Base-by-base conservation (phyloP, 805 yeast genomes). In the Nakazawaea siamensis region DNA sequence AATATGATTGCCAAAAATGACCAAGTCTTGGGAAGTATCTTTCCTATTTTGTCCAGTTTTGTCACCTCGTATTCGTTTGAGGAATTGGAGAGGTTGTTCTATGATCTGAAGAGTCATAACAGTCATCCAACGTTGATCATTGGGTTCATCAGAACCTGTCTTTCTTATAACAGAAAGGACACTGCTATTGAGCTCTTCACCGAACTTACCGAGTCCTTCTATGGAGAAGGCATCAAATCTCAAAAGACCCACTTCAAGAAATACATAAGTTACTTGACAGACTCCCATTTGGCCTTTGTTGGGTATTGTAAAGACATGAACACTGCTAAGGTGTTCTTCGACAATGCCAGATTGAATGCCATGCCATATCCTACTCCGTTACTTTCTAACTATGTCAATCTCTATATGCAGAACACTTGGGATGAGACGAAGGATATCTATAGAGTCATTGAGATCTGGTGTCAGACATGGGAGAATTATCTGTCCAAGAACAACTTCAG, bases 261-360 rank as follows among this genome's bases (percentile, higher is more conserved):
- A 6, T 49, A 52, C 24, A 47, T 51, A 35, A 66, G 76, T 34
- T 69, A 78, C 21, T 61, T 81, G 55, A 70, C 80, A 23, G 83
- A 80, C 56, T 78, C 84, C 31, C 94, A 84, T 60, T 64, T 82
- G 41, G 67, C 80, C 3, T 84, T 84, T 47, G 79, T 84, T 50
- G 92, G 94, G 29, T 75, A 73, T 44, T 80, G 86, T 54, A 73
- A 72, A 50, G 87, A 84, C 50, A 65, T 81, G 37, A 64, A 63
- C 27, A 77, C 84, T 30, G 84, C 94, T 4, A 74, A 73, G 49
- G 70, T 75, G 27, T 84, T 84, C 48, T 83, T 80, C 54, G 77
- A 76, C 46, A 81, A 79, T 53, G 90, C 85, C 3, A 63, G 82
- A 33, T 64, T 69, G 42, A 70, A 67, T 45, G 76, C 75, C 43